Evolutionary conservation across 2,329 filamentous ascomycete species (phyloP).

Genomic region (Pestalotiopsis sp.): DNA sequence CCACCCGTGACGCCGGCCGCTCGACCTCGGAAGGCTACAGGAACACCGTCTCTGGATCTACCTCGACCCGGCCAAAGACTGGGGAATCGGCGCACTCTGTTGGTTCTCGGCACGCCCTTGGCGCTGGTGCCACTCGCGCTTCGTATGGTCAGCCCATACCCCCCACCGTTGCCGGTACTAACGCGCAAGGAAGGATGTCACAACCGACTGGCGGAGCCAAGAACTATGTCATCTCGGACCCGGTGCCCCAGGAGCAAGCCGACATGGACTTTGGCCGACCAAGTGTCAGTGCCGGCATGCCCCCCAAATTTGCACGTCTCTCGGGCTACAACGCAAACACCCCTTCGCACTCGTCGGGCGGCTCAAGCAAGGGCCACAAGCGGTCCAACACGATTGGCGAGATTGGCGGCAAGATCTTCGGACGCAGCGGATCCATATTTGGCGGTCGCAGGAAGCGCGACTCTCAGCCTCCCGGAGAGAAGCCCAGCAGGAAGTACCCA

Average conservation of each 20-base stretch:
- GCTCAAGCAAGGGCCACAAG: constrained; percentile 61
- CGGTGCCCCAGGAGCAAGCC: constrained; percentile 60
- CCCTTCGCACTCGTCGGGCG: constrained; percentile 36
- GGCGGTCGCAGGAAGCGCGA: constrained; percentile 51
- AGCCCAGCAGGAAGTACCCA: constrained; percentile 76
- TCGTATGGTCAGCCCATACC: constrained; percentile 89
- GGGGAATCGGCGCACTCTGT: constrained; percentile 77
- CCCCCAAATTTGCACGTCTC: constrained; percentile 60
- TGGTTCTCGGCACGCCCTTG: constrained; percentile 62
- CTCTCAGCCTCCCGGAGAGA: constrained; percentile 42
- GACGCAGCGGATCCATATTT: constrained; percentile 81
- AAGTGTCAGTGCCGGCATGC: constrained; percentile 55
- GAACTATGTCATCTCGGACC: constrained; percentile 73
- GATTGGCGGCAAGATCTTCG: constrained; percentile 83
- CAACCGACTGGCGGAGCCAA: constrained; percentile 70
- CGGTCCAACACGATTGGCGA: constrained; percentile 77
- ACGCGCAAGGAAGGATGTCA: constrained; percentile 86
- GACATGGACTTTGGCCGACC: constrained; percentile 58
- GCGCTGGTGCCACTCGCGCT: constrained; percentile 52
- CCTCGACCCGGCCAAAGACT: constrained; percentile 68
- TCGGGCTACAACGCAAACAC: constrained; percentile 58
- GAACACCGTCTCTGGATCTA: constrained; percentile 44
- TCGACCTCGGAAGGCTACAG: constrained; percentile 60
- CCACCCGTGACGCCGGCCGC: constrained; percentile 51
- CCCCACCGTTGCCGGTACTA: constrained; percentile 84